Evolutionary conservation across 2,329 filamentous ascomycete genomes (phyloP).

Genomic region (Colletotrichum spaethianum): DNA sequence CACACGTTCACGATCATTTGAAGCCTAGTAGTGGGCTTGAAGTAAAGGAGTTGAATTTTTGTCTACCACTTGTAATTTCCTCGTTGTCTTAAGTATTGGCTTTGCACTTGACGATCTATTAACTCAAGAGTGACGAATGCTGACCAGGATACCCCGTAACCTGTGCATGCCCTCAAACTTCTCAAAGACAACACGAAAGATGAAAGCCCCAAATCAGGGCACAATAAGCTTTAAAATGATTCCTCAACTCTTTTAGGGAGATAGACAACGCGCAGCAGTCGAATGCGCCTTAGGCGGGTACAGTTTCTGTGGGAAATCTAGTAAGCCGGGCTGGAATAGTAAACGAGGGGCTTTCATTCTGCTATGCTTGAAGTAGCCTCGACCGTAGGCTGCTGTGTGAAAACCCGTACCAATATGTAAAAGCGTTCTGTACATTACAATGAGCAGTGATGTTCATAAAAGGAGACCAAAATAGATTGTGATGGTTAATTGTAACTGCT

Average conservation of each 20-base stretch:
- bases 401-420: neutral
- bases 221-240: too few species aligned
- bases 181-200: neutral
- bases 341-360: neutral
- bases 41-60: constrained; percentile 46
- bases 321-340: too few species aligned
- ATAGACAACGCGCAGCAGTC: too few species aligned
- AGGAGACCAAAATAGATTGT: too few species aligned
- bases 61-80: too few species aligned
- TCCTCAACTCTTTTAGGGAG: too few species aligned
- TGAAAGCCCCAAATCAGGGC: too few species aligned
- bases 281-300: too few species aligned
- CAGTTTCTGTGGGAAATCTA: too few species aligned
- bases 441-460: neutral
- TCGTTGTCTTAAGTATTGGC: too few species aligned
- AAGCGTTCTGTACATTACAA: neutral
- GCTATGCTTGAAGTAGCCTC: neutral
- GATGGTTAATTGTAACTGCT: neutral
- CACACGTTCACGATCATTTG: constrained; percentile 66
- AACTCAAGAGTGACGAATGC: too few species aligned
- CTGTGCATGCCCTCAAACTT: neutral
- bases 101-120: too few species aligned
- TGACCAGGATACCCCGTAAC: neutral
- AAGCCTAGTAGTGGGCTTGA: constrained; percentile 56
- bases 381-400: neutral